phyloP scores from a whole-genome alignment of 2,329 filamentous ascomycete species.

The Lecanosticta acicola region DNA sequence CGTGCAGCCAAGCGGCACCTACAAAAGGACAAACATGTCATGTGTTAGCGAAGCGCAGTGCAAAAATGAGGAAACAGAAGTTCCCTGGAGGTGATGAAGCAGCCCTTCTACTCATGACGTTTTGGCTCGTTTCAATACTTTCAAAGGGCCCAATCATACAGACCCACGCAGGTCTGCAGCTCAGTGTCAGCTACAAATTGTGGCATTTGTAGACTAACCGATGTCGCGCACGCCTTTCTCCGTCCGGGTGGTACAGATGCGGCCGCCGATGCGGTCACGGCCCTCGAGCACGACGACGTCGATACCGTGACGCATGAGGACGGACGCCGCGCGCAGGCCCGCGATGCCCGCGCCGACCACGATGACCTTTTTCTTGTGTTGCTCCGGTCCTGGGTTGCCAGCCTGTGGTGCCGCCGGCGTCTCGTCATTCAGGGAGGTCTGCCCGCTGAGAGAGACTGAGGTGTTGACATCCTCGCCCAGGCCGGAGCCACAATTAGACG shows the following conservation, averaged over 20 bases:
- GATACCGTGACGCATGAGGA: constrained; percentile 33
- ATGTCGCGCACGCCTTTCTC: constrained; percentile 28
- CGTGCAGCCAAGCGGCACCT: constrained; percentile 45
- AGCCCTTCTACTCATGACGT: neutral
- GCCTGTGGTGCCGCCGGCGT: constrained; percentile 12
- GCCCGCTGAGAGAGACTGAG: constrained; percentile 17
- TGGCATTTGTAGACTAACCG: constrained; percentile 22
- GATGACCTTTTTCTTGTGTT: constrained; percentile 25
- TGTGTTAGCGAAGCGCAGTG: neutral
- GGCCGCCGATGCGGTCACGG: constrained; percentile 33
- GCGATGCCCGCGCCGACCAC: constrained; percentile 35
- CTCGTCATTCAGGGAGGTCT: constrained; percentile 16
- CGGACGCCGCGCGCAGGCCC: constrained; percentile 34
- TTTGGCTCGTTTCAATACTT: neutral
- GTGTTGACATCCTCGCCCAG: constrained; percentile 16
- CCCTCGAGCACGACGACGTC: constrained; percentile 35
- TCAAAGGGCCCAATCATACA: constrained; percentile 13
- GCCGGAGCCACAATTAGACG: constrained; percentile 24
- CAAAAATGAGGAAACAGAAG: constrained; percentile 16
- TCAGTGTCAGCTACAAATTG: constrained; percentile 27
- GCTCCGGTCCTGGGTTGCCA: constrained; percentile 20
- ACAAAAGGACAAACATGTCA: constrained; percentile 2
- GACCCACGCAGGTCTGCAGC: constrained; percentile 27
- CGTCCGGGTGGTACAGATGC: constrained; percentile 38
- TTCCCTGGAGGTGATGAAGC: constrained; percentile 24